Conservation (phyloP, 192 early-diverging fungal genomes). For the Dissophora globulifera region DNA sequence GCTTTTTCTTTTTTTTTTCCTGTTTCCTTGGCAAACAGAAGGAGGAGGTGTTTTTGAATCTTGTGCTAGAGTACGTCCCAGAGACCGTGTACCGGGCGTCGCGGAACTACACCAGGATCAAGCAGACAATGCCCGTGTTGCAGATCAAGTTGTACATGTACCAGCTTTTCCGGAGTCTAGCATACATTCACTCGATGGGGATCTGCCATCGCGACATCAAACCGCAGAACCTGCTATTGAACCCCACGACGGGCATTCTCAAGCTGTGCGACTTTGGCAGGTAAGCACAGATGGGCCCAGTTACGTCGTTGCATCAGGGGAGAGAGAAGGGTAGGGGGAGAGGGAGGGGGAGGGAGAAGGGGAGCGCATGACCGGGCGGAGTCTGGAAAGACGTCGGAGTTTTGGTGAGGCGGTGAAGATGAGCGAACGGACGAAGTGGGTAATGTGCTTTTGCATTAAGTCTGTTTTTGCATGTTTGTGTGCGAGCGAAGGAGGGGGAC, state of each 20-base stretch:
- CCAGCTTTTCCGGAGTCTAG: constrained; percentile 95
- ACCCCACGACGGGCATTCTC: constrained; percentile 89
- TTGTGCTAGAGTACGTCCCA: constrained; percentile 95
- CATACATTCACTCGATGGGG: constrained; percentile 95
- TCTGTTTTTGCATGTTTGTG: not conserved
- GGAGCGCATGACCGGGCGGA: too few relatives aligned
- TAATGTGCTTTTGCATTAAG: constrained; percentile 4
- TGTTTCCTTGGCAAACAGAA: constrained; percentile 52
- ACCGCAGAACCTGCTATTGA: constrained; percentile 96
- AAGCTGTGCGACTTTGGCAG: constrained; percentile 98
- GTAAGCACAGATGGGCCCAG: constrained; percentile 35
- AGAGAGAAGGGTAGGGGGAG: too few relatives aligned
- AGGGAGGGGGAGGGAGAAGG: too few relatives aligned
- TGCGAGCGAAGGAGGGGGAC: too few relatives aligned
- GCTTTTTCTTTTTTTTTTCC: not conserved
- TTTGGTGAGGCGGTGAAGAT: too few relatives aligned
- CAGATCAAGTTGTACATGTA: constrained; percentile 99
- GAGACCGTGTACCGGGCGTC: constrained; percentile 97
- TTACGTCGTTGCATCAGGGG: too few relatives aligned
- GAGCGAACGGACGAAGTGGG: too few relatives aligned
- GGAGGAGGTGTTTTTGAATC: constrained; percentile 96
- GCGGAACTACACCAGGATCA: constrained; percentile 89
- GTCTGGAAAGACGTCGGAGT: too few relatives aligned
- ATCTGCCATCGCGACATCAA: constrained; percentile 99
- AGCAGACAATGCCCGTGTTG: constrained; percentile 95